Conservation (phyloP, 345 rosid genomes). For the Bretschneidera sinensis region DNA sequence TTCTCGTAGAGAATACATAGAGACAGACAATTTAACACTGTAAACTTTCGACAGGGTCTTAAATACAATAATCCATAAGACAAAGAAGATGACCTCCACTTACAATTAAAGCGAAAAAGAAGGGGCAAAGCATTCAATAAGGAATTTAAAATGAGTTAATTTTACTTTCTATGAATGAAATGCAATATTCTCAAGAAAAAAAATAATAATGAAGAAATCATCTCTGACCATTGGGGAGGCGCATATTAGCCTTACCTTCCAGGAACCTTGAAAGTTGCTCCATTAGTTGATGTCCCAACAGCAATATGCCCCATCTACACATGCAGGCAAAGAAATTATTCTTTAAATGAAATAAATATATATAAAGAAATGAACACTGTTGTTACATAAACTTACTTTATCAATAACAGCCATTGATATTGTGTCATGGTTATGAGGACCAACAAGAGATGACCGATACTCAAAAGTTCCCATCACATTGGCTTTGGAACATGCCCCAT, state of each 20-base stretch:
- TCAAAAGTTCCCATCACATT: conserved; percentile 28
- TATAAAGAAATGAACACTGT: conserved; percentile 1
- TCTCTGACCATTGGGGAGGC: neutral
- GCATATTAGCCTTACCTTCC: conserved; percentile 56
- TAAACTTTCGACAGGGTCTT: neutral
- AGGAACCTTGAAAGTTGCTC: conserved; percentile 91
- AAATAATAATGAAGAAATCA: too few species aligned
- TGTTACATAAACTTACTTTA: conserved; percentile 45
- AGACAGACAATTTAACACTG: neutral
- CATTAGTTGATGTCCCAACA: conserved; percentile 96
- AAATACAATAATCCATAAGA: conserved; percentile 1
- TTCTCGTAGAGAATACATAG: neutral
- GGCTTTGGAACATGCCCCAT: conserved; percentile 20
- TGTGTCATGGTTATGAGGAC: conserved; percentile 80
- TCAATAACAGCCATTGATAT: conserved; percentile 90
- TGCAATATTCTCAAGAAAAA: too few species aligned
- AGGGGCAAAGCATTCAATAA: too few species aligned
- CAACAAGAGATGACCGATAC: conserved; percentile 46
- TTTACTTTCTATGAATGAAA: too few species aligned
- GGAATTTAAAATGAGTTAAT: neutral
- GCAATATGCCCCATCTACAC: conserved; percentile 78
- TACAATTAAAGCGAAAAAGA: neutral
- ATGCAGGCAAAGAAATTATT: conserved; percentile 12
- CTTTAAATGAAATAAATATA: neutral
- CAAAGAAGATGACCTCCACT: neutral